A percentile compares a stretch with the other conserved stretches of the same genome.
Evolutionary conservation across 768 basidiomycete species (phyloP).

Genomic region (Tricholoma flavovirens): DNA sequence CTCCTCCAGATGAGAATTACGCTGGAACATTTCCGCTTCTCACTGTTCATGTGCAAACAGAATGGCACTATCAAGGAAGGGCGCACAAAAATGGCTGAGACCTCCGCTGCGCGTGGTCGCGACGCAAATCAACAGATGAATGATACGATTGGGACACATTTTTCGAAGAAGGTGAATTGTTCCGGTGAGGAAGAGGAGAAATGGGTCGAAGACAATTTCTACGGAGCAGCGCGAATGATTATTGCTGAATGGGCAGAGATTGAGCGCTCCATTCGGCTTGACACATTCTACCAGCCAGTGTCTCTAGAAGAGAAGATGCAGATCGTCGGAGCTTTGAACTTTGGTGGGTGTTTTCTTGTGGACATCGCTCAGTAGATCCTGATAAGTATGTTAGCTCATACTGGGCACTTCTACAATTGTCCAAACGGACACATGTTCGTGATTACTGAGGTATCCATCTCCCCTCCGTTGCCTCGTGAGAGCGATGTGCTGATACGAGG

Average conservation of each 20-base stretch:
- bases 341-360: constrained; percentile 29
- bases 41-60: constrained; percentile 29
- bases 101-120: constrained; percentile 9
- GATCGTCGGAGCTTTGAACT: constrained; percentile 45
- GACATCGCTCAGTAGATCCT: neutral
- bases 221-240: constrained; percentile 29
- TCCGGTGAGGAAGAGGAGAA: constrained; percentile 18
- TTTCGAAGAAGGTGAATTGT: constrained; percentile 5
- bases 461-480: neutral
- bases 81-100: constrained; percentile 20
- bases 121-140: constrained; percentile 6
- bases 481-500: neutral
- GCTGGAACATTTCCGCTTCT: constrained; percentile 47
- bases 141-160: constrained; percentile 13
- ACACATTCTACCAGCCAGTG: constrained; percentile 46
- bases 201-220: constrained; percentile 44
- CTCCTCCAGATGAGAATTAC: constrained; percentile 39
- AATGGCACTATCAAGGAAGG: constrained; percentile 18
- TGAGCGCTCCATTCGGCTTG: constrained; percentile 30
- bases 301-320: constrained; percentile 47
- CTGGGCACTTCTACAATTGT: constrained; percentile 46
- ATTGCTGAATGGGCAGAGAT: constrained; percentile 43
- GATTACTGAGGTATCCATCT: constrained; percentile 43
- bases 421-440: constrained; percentile 59
- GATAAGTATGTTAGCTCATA: constrained; percentile 21